Evolutionary conservation across 2,329 filamentous ascomycete species (phyloP), one percentile per base, ranked within the genome.

Genomic region (Sclerotinia sclerotiorum): DNA sequence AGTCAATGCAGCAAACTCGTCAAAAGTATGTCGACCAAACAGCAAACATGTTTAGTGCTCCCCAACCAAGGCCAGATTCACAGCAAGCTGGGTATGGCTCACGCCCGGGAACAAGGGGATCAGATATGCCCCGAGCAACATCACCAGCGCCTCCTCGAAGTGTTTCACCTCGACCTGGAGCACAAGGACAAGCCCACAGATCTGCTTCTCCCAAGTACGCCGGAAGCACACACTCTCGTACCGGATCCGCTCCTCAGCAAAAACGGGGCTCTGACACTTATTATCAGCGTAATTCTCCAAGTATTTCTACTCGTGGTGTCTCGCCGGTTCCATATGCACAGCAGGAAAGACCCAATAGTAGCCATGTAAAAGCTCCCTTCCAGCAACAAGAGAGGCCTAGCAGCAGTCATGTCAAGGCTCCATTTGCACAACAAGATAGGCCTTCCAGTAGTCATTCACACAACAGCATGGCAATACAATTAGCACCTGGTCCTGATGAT

Each of bases 1-100:
- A 90, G 71, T 92, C 95, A 60, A 99, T 99, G 96, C 92, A 97
- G 77, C 92, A 97, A 79, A 92, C 94, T 5, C 95, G 93, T 0
- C 90, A 96, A 74, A 93, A 93, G 79, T 97, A 94, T 76, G 88
- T 91, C 29, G 87, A 89, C 57, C 91, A 97, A 79, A 92, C 92
- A 3, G 87, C 92, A 55, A 93, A 85, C 75, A 89, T 97, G 82
- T 95, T 96, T 78, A 83, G 71, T 63, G 69, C 74, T 24, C 29
- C 55, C 27, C 77, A 73, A 71, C 72, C 64, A 63, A 74, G 76
- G 64, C 74, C 76, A 21, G 77, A 76, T 19, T 77, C 77, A 17
- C 75, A 73, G 29, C 52, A 58, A 65, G 68, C 70, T 54, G 75
- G 73, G 35, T 76, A 74, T 69, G 72, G 79, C 57, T 76, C 88